Base-by-base conservation (phyloP, 306 rosid genomes). In the Macrotyloma uniflorum region DNA sequence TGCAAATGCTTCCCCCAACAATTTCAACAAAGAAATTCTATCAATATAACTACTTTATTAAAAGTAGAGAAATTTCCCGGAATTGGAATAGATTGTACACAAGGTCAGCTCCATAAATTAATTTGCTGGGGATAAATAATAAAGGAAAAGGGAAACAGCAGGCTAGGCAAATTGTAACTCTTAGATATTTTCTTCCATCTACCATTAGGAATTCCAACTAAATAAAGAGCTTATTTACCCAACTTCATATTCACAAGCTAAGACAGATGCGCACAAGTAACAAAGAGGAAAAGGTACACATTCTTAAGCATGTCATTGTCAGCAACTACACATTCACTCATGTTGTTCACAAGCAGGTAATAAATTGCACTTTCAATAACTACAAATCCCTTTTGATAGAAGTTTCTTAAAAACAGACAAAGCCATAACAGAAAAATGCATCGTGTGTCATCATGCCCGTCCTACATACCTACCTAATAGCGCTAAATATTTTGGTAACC, bases 1-100 rank as follows among this genome's bases (percentile, higher is more conserved):
- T 5, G 62, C 33, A 50, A 68, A 68, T 33, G 78, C 71, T 65
- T 78, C 74, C 30, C 22, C 33, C 8, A 73, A 32, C 58, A 74
- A 76, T 70, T 45, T 47, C 43, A 79, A 72, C 51, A 36, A 68
- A 35, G 51, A 42, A 66, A 78, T 47, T 45, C 20, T 33, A 19
- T 62, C 50, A 33, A 71, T 43, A 65, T 58, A 49, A 13, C 33
- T 30, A 42, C 19, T 42, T 47, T 59, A 46, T 43, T 54, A 16
- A 67, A 51, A 69, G 70, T 32, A 66, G 54, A 72, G 61, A 50
- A 72, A 63, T 38, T 32, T 77, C 70, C 67, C 83, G 51, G 51
- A 50, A n/a, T 78, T 6, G 28, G 13, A 46, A 15, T 57, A 74
- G 43, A 28, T 24, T 11, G 47, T 51, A 67, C n/a, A 57, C 35